phyloP scores from a whole-genome alignment of 2,329 filamentous ascomycete species.

The Fusarium metavorans region DNA sequence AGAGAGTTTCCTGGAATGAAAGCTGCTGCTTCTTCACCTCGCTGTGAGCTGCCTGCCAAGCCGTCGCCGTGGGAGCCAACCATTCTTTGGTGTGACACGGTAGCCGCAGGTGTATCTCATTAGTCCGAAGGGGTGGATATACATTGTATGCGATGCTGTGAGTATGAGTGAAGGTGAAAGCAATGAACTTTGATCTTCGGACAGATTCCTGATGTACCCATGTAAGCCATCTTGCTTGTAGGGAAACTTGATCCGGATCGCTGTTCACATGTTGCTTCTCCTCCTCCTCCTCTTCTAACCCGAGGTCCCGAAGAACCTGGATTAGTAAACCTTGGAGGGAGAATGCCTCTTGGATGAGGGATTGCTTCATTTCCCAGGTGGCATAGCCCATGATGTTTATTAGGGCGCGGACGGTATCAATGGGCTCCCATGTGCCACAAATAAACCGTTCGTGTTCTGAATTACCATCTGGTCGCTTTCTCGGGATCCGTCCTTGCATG shows the following conservation, averaged over 20 bases:
- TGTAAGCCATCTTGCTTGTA: conserved; percentile 39
- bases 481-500: not conserved
- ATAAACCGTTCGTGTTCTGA: not conserved
- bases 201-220: conserved; percentile 50
- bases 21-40: conserved; percentile 50
- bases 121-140: conserved; percentile 52
- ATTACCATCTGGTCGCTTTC: not conserved
- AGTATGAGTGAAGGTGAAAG: conserved; percentile 54
- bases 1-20: conserved; percentile 52
- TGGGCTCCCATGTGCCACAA: not conserved
- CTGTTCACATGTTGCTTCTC: not conserved
- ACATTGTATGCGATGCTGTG: conserved; percentile 55
- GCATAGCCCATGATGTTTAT: conserved; percentile 54
- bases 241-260: not conserved
- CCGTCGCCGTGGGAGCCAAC: conserved; percentile 46
- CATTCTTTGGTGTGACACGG: conserved; percentile 53
- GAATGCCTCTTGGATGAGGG: conserved; percentile 51
- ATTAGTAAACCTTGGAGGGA: conserved; percentile 49
- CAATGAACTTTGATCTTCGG: conserved; percentile 52
- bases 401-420: conserved; percentile 50
- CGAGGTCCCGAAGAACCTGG: conserved; percentile 50
- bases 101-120: conserved; percentile 51
- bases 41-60: conserved; percentile 7
- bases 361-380: conserved; percentile 51
- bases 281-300: conserved; percentile 43